phyloP scores from a whole-genome alignment of 768 basidiomycete species.

The Tulasnella sp. region DNA sequence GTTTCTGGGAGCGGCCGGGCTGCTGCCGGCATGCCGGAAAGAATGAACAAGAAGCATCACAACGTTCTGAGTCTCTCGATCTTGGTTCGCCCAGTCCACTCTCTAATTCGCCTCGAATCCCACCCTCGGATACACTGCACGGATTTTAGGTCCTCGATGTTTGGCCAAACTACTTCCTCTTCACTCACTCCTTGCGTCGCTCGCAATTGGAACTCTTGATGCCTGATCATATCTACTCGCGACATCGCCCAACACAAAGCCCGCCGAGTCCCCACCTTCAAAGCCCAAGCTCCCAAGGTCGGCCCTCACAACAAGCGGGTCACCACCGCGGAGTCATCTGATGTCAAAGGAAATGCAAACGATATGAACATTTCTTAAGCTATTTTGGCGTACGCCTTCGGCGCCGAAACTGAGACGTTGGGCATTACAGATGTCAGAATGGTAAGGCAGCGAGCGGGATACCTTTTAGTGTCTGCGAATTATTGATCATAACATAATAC shows the following conservation, averaged over 20 bases:
- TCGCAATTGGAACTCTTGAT: conserved; percentile 88
- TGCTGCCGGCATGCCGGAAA: conserved; percentile 83
- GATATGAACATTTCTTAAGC: conserved; percentile 81
- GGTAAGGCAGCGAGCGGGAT: not conserved
- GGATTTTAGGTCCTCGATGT: conserved; percentile 74
- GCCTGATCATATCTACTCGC: conserved; percentile 79
- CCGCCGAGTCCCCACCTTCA: conserved; percentile 77
- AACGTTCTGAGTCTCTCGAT: too few relatives aligned
- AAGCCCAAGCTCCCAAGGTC: conserved; percentile 88
- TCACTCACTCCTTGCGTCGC: conserved; percentile 94
- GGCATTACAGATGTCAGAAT: conserved; percentile 94
- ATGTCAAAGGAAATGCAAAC: conserved; percentile 63
- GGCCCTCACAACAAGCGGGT: conserved; percentile 89
- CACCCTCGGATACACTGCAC: not conserved
- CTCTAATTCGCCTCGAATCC: not conserved
- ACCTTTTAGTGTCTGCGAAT: not conserved
- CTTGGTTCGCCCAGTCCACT: conserved; percentile 30
- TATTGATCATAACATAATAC: not conserved
- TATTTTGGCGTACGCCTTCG: conserved; percentile 93
- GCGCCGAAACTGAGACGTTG: conserved; percentile 91
- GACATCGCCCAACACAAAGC: conserved; percentile 87
- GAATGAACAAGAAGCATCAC: conserved; percentile 83
- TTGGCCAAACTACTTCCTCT: conserved; percentile 95
- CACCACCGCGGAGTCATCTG: conserved; percentile 80
- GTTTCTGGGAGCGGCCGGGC: conserved; percentile 97